Evolutionary conservation across 177 flowering plant genomes (phyloP), one percentile per base, ranked within the genome.

Genomic region (Vitis hybrid): DNA sequence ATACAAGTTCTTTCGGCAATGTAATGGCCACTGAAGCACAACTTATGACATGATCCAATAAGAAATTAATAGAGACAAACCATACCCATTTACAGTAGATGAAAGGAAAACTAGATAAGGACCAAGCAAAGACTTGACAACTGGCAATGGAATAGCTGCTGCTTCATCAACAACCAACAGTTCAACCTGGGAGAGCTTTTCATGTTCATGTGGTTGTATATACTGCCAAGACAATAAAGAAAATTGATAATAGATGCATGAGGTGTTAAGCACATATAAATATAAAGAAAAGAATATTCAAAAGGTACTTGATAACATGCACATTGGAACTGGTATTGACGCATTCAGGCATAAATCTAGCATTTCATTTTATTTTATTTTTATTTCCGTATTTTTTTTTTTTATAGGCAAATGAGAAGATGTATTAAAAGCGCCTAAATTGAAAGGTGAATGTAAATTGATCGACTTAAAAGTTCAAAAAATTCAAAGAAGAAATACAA

Each of bases 111-210:
- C 93, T 64, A 96, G 83, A 73, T 96, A 96, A 49, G 99, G 97
- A 53, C 99, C 99, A 73, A 96, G 84, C 78, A 96, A 78, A 27
- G 99, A 90, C 82, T 88, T 90, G 18, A 96, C 97, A 67, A 88
- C 77, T 14, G 98, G 97, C 77, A 96, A 77, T 32, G 98, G 98
- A 77, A 93, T 96, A 55, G 99, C 98, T 65, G 97, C 99, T 66
- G 99, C 99, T 84, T 96, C 98, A 84, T 96, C 99, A 80, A 96
- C 70, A 72, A 96, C 95, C 84, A 96, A 73, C 65, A 96, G 84
- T 72, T 96, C 99, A 51, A 90, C 99, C 79, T 96, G 99, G 58
- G 97, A 91, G 17, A 93, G 97, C 83, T 96, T 93, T 73, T 83
- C 90, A 78, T 90, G 87, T 60, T 93, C 97, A 76, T 92, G 86